Conservation (phyloP, 106 monocot genomes). For the Gastrodia elata region DNA sequence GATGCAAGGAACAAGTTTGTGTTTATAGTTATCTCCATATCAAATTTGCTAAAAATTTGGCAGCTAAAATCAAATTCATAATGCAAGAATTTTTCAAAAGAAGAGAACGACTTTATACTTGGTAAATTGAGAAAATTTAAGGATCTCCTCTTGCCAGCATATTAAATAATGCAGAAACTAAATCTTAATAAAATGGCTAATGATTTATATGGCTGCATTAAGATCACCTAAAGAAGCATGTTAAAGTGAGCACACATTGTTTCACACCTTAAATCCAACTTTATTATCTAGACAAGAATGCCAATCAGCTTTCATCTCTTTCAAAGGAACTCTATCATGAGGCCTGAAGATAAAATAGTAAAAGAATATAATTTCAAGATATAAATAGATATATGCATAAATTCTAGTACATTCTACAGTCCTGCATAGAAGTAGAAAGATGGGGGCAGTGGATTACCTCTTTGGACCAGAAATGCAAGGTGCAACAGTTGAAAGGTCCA, state of each 20-base stretch:
- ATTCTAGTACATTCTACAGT: background rate
- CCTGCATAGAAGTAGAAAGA: background rate
- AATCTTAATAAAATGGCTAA: background rate
- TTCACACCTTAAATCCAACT: conserved; percentile 67
- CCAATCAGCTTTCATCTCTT: conserved; percentile 73
- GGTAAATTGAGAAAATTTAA: background rate
- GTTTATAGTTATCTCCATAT: background rate
- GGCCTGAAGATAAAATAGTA: conserved; percentile 26
- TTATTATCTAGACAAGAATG: conserved; percentile 62
- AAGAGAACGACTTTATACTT: too few species aligned
- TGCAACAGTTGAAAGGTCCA: conserved; percentile 42
- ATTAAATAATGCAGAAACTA: background rate
- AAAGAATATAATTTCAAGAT: background rate
- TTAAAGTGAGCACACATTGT: background rate
- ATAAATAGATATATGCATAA: background rate
- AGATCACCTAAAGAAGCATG: background rate
- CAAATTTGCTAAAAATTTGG: background rate
- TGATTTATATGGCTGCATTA: background rate
- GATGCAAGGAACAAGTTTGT: background rate
- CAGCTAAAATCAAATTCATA: background rate
- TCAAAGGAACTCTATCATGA: conserved; percentile 68
- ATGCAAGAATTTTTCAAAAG: too few species aligned
- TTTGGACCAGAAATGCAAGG: conserved; percentile 74
- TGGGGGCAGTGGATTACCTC: conserved; percentile 21
- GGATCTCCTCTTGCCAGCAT: background rate